Percentiles rank a stretch among this genome's conserved stretches.
These are phyloP conservation scores for Pulveroboletus sp. DNA, from an alignment of 1,284 basidiomycete genomes.

Conservation along the genomic window DNA sequence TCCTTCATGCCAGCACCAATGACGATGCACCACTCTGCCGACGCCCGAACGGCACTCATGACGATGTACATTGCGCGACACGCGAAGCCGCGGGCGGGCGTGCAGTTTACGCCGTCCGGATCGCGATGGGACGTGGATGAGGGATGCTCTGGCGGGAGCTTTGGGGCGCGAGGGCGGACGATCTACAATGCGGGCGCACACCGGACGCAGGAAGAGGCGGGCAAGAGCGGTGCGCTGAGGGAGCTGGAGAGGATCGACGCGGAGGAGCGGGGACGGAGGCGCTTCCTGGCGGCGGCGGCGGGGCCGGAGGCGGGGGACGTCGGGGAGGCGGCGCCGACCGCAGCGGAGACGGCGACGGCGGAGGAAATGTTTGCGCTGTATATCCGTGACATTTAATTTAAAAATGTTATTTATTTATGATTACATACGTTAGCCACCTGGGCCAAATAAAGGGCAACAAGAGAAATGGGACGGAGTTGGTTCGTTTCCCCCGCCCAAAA, in stretches of 20 bases:
- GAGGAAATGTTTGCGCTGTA: constrained; percentile 45
- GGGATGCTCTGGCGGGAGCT: neutral
- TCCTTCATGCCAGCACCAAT: too few relatives aligned
- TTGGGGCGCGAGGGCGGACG: constrained; percentile 30
- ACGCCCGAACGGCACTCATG: constrained; percentile 32
- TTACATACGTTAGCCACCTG: constrained; percentile 25
- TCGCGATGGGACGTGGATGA: neutral
- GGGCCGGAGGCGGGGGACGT: neutral
- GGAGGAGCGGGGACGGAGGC: constrained; percentile 19
- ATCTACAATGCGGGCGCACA: constrained; percentile 28
- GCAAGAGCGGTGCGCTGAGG: neutral
- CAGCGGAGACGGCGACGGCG: constrained; percentile 4
- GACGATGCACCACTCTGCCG: constrained; percentile 24
- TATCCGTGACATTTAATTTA: constrained; percentile 35
- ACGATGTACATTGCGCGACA: constrained; percentile 21
- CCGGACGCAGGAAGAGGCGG: neutral
- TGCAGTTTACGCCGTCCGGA: neutral
- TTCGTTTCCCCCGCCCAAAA: constrained; percentile 52
- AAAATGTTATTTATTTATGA: constrained; percentile 11
- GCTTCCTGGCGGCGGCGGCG: constrained; percentile 11
- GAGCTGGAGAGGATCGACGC: constrained; percentile 26
- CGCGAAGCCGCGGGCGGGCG: constrained; percentile 14
- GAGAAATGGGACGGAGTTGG: constrained; percentile 29
- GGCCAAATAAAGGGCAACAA: constrained; percentile 36
- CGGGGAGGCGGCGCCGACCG: neutral